Base-by-base conservation (phyloP, 2,329 filamentous ascomycete genomes). In the Emydomyces testavorans region DNA sequence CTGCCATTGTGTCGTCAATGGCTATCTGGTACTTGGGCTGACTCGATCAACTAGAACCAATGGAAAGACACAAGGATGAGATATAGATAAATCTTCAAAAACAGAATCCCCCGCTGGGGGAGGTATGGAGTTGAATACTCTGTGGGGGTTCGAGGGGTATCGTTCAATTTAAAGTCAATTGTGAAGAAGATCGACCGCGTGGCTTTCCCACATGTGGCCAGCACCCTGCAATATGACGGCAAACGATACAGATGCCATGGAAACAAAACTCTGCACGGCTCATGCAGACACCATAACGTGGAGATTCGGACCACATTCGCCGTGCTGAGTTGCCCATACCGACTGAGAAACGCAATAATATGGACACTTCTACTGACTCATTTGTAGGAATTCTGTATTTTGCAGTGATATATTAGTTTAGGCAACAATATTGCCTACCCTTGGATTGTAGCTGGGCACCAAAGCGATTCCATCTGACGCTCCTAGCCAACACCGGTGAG, bases 251-350 rank as follows among this genome's bases (percentile, higher is more conserved):
- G 26, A 43, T 6, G 16, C 8, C 34, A 26, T 26, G 43, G 34
- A 4, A n/a, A n/a, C 21, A 24, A 36, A 46, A 37, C 42, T 46
- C 43, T 45, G 32, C 34, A 46, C 13, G 39, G 7, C 13, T 46
- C 24, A n/a, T 34, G 20, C 18, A 26, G 16, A 24, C n/a, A 31
- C 15, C 38, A 28, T 15, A 4, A 10, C n/a, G 43, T 18, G 42
- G 42, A 23, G 31, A 23, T 15, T 8, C 3, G 32, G 28, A 28
- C 31, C 21, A 26, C 32, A 18, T 4, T 32, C 24, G 35, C 35
- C 15, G 18, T 29, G 23, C 38, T 26, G n/a, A 35, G 18, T n/a
- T n/a, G 36, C 11, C 35, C 35, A 39, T 24, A 16, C 34, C 13
- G 15, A 31, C 29, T 18, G 31, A 16, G n/a, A n/a, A 29, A 35